Evolutionary conservation across 164 flowering plant genomes (phyloP).

Genomic region (Umbilicus rupestris): DNA sequence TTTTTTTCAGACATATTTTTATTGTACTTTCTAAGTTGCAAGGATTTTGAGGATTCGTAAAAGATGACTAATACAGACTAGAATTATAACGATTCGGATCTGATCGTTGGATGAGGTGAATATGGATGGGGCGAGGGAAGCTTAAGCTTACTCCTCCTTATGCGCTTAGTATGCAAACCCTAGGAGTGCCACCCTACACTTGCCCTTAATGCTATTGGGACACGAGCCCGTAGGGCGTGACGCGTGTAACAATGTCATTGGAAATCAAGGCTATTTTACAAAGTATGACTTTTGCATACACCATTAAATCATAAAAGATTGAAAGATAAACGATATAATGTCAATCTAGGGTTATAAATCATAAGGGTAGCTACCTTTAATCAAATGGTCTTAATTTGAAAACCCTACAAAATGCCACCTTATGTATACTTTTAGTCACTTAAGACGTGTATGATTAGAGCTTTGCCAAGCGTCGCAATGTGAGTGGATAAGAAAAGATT

Average conservation of each 20-base stretch:
- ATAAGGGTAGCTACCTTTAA: not conserved
- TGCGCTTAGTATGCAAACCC: not conserved
- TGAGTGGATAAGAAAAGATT: too few species aligned
- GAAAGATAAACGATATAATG: too few species aligned
- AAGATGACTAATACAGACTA: too few species aligned
- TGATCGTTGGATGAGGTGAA: too few species aligned
- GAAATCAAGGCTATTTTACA: not conserved
- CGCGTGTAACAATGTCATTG: not conserved
- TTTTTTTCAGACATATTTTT: not conserved
- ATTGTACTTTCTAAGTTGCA: too few species aligned
- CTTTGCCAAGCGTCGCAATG: not conserved
- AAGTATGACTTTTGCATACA: not conserved
- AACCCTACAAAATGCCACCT: not conserved
- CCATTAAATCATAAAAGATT: not conserved
- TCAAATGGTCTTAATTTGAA: not conserved
- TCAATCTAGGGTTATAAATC: too few species aligned
- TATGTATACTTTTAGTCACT: not conserved
- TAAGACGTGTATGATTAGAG: not conserved
- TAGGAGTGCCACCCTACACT: not conserved
- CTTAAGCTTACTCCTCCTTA: not conserved
- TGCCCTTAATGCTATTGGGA: conserved; percentile 1
- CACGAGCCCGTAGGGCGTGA: not conserved
- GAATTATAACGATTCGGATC: too few species aligned
- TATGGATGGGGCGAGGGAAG: too few species aligned
- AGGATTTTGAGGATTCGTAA: too few species aligned